A percentile compares a stretch with the other conserved stretches of the same genome.
These are phyloP conservation scores for Cyberlindnera mississippiensis DNA, from an alignment of 805 yeast species.

Conservation along the genomic window DNA sequence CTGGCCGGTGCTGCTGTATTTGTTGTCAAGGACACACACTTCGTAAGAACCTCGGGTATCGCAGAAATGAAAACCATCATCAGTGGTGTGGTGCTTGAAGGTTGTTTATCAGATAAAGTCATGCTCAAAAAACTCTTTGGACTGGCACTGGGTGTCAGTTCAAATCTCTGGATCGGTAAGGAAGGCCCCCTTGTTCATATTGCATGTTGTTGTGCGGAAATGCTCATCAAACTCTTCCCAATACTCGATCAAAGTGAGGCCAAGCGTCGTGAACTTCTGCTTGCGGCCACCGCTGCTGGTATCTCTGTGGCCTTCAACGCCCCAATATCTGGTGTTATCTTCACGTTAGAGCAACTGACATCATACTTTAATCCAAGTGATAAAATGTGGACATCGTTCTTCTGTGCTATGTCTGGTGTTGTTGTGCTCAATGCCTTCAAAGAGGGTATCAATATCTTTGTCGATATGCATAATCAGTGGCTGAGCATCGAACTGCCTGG, in stretches of 20 bases:
- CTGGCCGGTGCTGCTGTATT: constrained; percentile 38
- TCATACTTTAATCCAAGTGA: constrained; percentile 63
- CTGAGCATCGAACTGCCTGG: constrained; percentile 79
- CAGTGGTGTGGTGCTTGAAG: constrained; percentile 78
- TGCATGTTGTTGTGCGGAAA: constrained; percentile 88
- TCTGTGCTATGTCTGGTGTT: constrained; percentile 78
- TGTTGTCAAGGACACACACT: constrained; percentile 30
- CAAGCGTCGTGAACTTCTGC: constrained; percentile 35
- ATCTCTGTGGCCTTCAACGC: constrained; percentile 98
- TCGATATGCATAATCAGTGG: constrained; percentile 86
- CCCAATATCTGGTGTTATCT: constrained; percentile 94
- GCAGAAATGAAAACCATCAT: constrained; percentile 94
- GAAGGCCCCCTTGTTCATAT: constrained; percentile 99
- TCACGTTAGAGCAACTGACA: constrained; percentile 88
- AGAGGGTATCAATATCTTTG: constrained; percentile 92
- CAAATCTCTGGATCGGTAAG: constrained; percentile 92
- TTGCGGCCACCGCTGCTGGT: constrained; percentile 96
- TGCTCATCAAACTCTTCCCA: constrained; percentile 26
- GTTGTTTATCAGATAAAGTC: constrained; percentile 72
- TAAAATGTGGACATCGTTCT: constrained; percentile 90
- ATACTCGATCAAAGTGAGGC: too few relatives aligned
- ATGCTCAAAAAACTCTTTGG: constrained; percentile 72
- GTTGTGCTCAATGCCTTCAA: constrained; percentile 86
- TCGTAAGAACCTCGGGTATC: constrained; percentile 64
- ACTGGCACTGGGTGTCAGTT: constrained; percentile 85